A percentile compares a stretch with the other conserved stretches of the same genome.
phyloP scores from a whole-genome alignment of 352 stramenopile genomes.

The Globisporangium ultimum region DNA sequence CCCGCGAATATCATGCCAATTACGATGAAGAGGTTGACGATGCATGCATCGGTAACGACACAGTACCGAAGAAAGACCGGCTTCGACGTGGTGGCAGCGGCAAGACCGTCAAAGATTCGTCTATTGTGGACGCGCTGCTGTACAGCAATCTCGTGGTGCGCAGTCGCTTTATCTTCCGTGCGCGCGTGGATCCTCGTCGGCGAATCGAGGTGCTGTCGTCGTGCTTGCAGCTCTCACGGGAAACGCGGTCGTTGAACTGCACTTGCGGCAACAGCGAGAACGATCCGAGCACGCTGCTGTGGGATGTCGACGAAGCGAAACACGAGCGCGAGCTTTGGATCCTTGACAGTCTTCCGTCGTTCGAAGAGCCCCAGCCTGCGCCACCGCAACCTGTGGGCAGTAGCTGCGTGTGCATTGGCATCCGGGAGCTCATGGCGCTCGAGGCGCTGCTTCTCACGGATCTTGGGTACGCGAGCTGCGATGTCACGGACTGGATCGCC shows the following conservation, averaged over 20 bases:
- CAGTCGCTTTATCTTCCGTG: constrained; percentile 76
- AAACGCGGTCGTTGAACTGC: constrained; percentile 68
- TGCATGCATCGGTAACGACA: neutral
- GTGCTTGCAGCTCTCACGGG: constrained; percentile 67
- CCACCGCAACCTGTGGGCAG: constrained; percentile 18
- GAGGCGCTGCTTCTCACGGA: constrained; percentile 75
- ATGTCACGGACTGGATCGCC: constrained; percentile 75
- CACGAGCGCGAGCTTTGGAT: constrained; percentile 61
- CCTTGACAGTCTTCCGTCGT: constrained; percentile 59
- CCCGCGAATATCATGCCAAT: constrained; percentile 33
- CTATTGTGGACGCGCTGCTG: constrained; percentile 72
- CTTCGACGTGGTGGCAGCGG: constrained; percentile 9
- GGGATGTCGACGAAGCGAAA: constrained; percentile 77
- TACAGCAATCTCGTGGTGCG: constrained; percentile 81
- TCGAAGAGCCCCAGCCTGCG: constrained; percentile 36
- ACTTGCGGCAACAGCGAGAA: constrained; percentile 72
- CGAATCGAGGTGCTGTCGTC: constrained; percentile 67
- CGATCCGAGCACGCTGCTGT: constrained; percentile 54
- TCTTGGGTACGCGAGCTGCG: constrained; percentile 71
- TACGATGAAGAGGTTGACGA: constrained; percentile 18
- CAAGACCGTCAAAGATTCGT: constrained; percentile 44
- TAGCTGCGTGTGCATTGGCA: constrained; percentile 62
- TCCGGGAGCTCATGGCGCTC: constrained; percentile 69
- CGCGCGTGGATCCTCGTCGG: constrained; percentile 64
- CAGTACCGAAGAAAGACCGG: constrained; percentile 3